Evolutionary conservation across 768 basidiomycete species (phyloP).

Genomic region (Tylopilus felleus): DNA sequence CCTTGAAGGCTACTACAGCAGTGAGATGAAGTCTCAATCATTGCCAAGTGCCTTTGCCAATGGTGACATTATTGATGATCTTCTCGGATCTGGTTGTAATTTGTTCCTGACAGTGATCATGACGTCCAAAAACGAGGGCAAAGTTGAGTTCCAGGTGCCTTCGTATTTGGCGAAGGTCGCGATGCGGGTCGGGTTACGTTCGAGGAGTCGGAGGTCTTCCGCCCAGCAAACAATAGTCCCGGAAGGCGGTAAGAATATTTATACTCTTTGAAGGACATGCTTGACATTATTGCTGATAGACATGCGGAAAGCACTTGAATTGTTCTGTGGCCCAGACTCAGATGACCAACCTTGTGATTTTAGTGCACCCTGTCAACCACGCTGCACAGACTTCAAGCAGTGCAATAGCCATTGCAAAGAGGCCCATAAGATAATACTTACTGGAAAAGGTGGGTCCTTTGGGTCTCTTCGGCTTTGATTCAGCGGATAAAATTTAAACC

Average conservation of each 20-base stretch:
- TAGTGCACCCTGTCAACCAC: not conserved
- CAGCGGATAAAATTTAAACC: not conserved
- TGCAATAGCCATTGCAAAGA: slow-evolving; percentile 4
- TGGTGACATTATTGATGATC: not conserved
- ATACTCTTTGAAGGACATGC: not conserved
- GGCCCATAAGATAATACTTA: slow-evolving; percentile 1
- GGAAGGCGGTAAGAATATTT: not conserved
- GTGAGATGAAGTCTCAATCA: not conserved
- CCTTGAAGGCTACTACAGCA: not conserved
- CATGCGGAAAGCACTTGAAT: not conserved
- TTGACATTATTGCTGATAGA: not conserved
- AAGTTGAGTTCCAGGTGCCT: not conserved
- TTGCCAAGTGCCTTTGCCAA: not conserved
- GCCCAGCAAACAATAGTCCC: not conserved
- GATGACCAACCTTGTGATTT: not conserved
- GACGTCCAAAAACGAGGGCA: not conserved
- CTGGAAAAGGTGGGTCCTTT: slow-evolving; percentile 1
- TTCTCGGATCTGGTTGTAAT: not conserved
- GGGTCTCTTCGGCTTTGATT: not conserved
- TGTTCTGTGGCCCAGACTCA: not conserved
- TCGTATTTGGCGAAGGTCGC: not conserved
- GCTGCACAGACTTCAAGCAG: not conserved
- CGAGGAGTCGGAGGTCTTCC: not conserved
- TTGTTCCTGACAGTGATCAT: not conserved
- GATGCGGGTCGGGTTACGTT: not conserved